These are phyloP conservation scores for Selaginella tamariscina DNA, from an alignment of 75 land plant genomes.

Conservation along the genomic window DNA sequence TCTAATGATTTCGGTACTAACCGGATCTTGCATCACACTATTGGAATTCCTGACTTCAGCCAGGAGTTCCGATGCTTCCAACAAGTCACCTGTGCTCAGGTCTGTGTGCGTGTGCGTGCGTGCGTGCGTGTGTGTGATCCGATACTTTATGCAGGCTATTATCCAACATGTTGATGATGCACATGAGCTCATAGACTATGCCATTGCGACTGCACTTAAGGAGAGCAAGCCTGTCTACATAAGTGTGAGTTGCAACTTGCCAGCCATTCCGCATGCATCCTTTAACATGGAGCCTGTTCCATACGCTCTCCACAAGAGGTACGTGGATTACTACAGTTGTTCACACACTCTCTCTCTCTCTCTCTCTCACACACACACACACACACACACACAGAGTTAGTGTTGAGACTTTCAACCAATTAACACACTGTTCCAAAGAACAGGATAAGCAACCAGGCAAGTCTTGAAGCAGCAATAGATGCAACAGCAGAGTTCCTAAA, in stretches of 20 bases:
- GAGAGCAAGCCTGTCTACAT: constrained; percentile 10
- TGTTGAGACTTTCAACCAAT: background rate
- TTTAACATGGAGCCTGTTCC: constrained; percentile 13
- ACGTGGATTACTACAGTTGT: background rate
- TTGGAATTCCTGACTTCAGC: constrained; percentile 7
- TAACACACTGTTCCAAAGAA: background rate
- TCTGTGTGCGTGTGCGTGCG: background rate
- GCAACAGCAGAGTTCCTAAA: constrained; percentile 8
- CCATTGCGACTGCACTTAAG: constrained; percentile 5
- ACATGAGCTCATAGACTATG: constrained; percentile 11
- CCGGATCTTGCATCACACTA: constrained; percentile 7
- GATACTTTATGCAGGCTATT: background rate
- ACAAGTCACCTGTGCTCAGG: constrained; percentile 2
- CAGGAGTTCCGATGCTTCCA: constrained; percentile 13
- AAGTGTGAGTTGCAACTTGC: constrained; percentile 1
- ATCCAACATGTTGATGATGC: constrained; percentile 9
- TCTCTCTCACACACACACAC: background rate
- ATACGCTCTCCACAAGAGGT: background rate
- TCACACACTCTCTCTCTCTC: background rate
- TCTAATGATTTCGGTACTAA: constrained; percentile 10
- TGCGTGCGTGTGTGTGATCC: background rate
- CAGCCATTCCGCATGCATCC: constrained; percentile 1
- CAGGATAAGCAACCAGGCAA: constrained; percentile 7
- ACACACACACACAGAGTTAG: no score
- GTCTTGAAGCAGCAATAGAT: background rate